Evolutionary conservation across 768 basidiomycete genomes (phyloP).

Genomic region (Kwoniella bestiolae): DNA sequence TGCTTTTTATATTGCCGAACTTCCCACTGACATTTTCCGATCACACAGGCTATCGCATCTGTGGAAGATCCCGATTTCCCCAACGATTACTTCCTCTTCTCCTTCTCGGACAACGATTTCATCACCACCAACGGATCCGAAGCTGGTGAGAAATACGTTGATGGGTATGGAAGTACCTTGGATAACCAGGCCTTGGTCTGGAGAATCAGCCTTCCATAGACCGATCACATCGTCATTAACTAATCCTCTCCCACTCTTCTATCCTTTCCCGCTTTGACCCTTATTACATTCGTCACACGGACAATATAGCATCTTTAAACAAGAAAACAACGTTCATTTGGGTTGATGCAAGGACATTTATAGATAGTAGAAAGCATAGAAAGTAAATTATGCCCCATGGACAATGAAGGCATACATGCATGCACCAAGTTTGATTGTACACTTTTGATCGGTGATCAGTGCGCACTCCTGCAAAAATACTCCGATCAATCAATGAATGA

Average conservation of each 20-base stretch:
- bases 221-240: not conserved
- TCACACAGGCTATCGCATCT: slow-evolving; percentile 61
- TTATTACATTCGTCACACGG: no score
- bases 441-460: no score
- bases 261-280: not conserved
- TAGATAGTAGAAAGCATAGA: not conserved
- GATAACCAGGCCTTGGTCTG: slow-evolving; percentile 70
- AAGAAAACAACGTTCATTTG: not conserved
- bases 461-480: no score
- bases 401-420: not conserved
- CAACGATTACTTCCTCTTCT: slow-evolving; percentile 72
- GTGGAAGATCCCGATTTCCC: slow-evolving; percentile 63
- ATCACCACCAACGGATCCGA: slow-evolving; percentile 65
- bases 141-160: slow-evolving; percentile 63
- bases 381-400: no score
- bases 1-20: not conserved
- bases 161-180: slow-evolving; percentile 61
- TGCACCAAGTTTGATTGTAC: no score
- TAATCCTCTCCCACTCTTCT: not conserved
- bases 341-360: not conserved
- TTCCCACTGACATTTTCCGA: not conserved
- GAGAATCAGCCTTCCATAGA: slow-evolving; percentile 64
- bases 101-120: slow-evolving; percentile 71
- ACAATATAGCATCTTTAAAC: not conserved
- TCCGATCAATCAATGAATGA: no score